A percentile compares a stretch with the other conserved stretches of the same genome.
Evolutionary conservation across 2,329 filamentous ascomycete genomes (phyloP).

Genomic region (Coniochaeta prunicola): DNA sequence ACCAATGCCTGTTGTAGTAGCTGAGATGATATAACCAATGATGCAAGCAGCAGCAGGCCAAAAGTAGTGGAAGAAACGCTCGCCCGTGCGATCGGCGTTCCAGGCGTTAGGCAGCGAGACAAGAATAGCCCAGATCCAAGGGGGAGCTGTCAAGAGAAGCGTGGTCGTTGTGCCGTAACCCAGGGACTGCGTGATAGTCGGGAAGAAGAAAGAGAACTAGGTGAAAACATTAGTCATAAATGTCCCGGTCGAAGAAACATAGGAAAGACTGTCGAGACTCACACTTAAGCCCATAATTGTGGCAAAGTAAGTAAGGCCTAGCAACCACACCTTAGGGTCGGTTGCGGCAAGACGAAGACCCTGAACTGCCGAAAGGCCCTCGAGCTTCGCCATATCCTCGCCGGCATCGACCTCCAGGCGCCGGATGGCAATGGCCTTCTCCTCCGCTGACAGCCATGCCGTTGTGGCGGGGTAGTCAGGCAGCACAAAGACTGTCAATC

Average conservation of each 20-base stretch:
- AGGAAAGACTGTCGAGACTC: neutral
- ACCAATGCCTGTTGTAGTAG: conserved; percentile 8
- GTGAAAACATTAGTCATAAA: neutral
- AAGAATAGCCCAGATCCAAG: conserved; percentile 19
- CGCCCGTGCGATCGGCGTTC: conserved; percentile 28
- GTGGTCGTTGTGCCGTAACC: conserved; percentile 14
- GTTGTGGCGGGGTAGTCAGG: conserved; percentile 51
- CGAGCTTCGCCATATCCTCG: neutral
- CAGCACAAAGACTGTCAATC: conserved; percentile 38
- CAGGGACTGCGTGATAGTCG: conserved; percentile 20
- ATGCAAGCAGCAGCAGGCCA: no score
- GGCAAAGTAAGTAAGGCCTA: no score
- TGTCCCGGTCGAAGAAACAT: neutral
- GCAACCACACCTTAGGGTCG: neutral
- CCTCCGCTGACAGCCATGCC: conserved; percentile 34
- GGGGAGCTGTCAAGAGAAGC: conserved; percentile 22
- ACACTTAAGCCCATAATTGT: no score
- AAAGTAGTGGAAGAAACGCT: conserved; percentile 20
- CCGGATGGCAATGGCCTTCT: conserved; percentile 35
- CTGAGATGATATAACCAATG: conserved; percentile 18
- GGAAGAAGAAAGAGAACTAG: no score
- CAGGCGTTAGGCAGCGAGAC: conserved; percentile 23
- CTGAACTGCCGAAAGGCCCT: neutral
- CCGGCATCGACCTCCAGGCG: conserved; percentile 28
- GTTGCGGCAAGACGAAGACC: no score